These are phyloP conservation scores for Aspergillus pseudonomiae DNA, from an alignment of 2,329 filamentous ascomycete species.

Conservation along the genomic window DNA sequence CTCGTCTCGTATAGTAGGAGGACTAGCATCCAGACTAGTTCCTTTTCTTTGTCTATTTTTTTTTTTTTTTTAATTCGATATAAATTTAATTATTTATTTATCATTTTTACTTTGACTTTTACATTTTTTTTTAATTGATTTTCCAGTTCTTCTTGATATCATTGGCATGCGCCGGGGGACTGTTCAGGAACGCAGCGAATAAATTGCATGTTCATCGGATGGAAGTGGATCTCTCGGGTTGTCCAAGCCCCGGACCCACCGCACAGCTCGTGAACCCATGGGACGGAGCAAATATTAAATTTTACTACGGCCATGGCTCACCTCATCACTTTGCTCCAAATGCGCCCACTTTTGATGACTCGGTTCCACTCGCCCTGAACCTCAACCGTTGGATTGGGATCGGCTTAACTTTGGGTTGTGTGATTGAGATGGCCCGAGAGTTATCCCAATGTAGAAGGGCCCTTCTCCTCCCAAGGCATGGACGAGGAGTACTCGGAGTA, in stretches of 20 bases:
- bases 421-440: neutral
- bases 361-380: neutral
- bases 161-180: neutral
- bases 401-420: neutral
- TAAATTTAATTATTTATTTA: neutral
- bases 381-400: neutral
- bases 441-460: neutral
- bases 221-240: neutral
- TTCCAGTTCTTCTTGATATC: neutral
- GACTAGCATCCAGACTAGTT: too few relatives aligned
- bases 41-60: neutral
- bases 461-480: neutral
- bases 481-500: too few relatives aligned
- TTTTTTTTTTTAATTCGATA: neutral
- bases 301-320: too few relatives aligned
- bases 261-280: neutral
- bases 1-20: neutral
- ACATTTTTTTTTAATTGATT: neutral
- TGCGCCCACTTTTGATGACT: neutral
- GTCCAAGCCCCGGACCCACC: conserved; percentile 5
- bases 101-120: neutral
- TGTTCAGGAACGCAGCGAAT: conserved; percentile 1
- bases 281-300: neutral
- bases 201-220: neutral
- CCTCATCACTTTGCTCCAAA: neutral